phyloP scores from a whole-genome alignment of 129 eudicot species.

The Ambrosia trifida region DNA sequence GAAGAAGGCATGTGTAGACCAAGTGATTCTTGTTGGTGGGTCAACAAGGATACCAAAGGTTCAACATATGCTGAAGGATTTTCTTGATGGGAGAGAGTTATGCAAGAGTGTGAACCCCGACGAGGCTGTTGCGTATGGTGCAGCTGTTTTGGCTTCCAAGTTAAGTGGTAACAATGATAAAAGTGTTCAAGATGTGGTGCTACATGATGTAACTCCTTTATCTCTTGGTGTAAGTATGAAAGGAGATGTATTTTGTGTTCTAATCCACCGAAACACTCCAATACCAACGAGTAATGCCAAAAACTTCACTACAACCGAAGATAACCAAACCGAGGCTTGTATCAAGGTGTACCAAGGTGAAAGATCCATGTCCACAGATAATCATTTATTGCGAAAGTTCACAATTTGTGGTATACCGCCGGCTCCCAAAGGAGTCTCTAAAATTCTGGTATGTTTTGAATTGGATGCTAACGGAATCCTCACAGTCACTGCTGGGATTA shows the following conservation, averaged over 20 bases:
- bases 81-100: not conserved
- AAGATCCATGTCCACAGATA: not conserved
- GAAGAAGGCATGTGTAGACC: slow-evolving; percentile 3
- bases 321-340: not conserved
- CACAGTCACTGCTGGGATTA: not conserved
- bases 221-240: not conserved
- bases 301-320: accelerated
- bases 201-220: slow-evolving; percentile 16
- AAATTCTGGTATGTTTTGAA: not conserved
- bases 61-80: slow-evolving; percentile 9
- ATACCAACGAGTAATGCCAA: not conserved
- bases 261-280: slow-evolving; percentile 17
- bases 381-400: not conserved
- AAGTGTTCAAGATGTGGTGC: not conserved
- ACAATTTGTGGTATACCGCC: not conserved
- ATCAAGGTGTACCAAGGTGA: slow-evolving; percentile 17
- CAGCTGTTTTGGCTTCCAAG: slow-evolving; percentile 18
- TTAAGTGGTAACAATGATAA: not conserved
- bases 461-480: slow-evolving; percentile 16
- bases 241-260: not conserved
- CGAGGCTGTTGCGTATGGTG: slow-evolving; percentile 27
- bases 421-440: slow-evolving; percentile 8
- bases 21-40: slow-evolving; percentile 22
- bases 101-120: slow-evolving; percentile 22
- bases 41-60: slow-evolving; percentile 22